A percentile compares a stretch with the other conserved stretches of the same genome.
Conservation (phyloP, 2,329 filamentous ascomycete species). For the Penicillium hordei region DNA sequence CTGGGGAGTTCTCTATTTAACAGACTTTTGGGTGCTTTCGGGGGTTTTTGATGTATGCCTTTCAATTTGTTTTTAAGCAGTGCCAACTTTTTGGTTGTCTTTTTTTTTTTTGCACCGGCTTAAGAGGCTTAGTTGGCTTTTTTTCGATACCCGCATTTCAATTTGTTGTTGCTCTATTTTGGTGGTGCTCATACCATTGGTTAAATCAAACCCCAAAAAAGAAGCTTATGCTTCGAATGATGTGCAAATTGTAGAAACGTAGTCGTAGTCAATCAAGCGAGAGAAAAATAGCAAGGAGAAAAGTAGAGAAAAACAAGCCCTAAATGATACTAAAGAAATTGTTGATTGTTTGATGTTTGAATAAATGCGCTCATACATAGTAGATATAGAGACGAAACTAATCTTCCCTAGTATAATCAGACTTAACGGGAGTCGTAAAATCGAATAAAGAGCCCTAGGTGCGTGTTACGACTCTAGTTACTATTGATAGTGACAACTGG, state of each 20-base stretch:
- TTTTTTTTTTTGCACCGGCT: too few relatives aligned
- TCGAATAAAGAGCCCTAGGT: not conserved
- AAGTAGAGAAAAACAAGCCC: not conserved
- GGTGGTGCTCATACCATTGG: not conserved
- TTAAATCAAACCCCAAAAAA: not conserved
- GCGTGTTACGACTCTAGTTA: not conserved
- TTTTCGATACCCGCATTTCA: not conserved
- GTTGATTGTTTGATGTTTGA: too few relatives aligned
- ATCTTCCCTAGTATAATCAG: not conserved
- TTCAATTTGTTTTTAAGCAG: not conserved
- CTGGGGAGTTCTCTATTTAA: too few relatives aligned
- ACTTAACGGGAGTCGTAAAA: not conserved
- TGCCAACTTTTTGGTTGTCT: too few relatives aligned
- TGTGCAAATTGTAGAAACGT: not conserved
- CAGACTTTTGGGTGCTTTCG: not conserved
- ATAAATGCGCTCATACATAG: not conserved
- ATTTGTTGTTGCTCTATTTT: not conserved
- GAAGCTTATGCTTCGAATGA: not conserved
- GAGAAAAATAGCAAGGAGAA: not conserved
- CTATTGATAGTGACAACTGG: not conserved
- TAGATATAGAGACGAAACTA: not conserved
- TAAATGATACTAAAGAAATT: not conserved
- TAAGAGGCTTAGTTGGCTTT: too few relatives aligned
- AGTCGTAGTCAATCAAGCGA: not conserved
- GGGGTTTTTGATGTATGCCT: not conserved